These are phyloP conservation scores for Pyrus hybrid DNA, from an alignment of 331 rosid species.

Conservation along the genomic window DNA sequence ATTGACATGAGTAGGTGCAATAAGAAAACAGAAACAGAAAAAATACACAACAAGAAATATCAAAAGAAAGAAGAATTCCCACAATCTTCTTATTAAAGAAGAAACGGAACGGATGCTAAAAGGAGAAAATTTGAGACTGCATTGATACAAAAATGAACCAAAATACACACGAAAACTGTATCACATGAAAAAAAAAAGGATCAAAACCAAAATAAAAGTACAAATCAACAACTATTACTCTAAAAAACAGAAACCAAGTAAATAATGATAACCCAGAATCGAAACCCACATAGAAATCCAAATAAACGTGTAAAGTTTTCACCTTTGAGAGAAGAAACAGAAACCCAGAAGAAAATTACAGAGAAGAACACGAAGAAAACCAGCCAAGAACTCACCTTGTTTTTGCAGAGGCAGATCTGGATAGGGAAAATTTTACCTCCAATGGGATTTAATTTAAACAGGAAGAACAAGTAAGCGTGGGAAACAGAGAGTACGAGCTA, in stretches of 20 bases:
- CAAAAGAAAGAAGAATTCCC: background rate
- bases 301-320: background rate
- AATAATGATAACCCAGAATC: background rate
- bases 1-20: background rate
- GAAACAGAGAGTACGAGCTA: background rate
- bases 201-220: background rate
- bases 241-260: background rate
- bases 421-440: constrained; percentile 1
- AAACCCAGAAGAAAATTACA: background rate
- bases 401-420: constrained; percentile 35
- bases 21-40: background rate
- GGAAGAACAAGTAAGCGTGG: background rate
- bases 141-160: background rate
- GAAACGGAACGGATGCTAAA: background rate
- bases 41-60: background rate
- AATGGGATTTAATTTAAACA: background rate
- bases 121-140: background rate
- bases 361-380: background rate
- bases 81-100: background rate
- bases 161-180: background rate
- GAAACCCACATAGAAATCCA: background rate
- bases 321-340: background rate
- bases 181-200: background rate
- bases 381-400: background rate
- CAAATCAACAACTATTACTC: background rate